Evolutionary conservation across 306 rosid genomes (phyloP).

Genomic region (Vigna angularis): DNA sequence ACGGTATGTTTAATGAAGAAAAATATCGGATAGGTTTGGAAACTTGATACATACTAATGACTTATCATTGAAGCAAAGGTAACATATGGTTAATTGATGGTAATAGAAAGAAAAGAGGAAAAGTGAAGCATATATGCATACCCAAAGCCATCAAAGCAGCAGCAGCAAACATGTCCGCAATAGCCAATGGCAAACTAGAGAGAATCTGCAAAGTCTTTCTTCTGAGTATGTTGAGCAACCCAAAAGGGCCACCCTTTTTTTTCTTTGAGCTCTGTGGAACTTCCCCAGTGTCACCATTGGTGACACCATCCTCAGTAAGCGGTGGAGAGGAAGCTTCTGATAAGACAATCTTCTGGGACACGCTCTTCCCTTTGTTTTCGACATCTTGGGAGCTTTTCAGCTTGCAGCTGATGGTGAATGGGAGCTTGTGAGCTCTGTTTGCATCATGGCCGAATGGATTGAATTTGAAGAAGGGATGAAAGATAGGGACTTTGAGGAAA

Average conservation of each 20-base stretch:
- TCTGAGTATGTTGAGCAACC: slow-evolving; percentile 57
- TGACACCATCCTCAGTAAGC: slow-evolving; percentile 49
- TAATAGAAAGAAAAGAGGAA: slow-evolving; percentile 15
- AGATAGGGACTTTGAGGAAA: slow-evolving; percentile 51
- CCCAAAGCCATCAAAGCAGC: slow-evolving; percentile 89
- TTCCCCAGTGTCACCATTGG: slow-evolving; percentile 44
- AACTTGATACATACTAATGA: too few relatives aligned
- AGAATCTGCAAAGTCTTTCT: slow-evolving; percentile 67
- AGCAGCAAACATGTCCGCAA: slow-evolving; percentile 88
- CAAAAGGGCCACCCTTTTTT: slow-evolving; percentile 48
- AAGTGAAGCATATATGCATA: slow-evolving; percentile 47
- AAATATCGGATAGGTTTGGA: too few relatives aligned
- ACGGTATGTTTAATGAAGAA: too few relatives aligned
- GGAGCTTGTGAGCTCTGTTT: slow-evolving; percentile 34
- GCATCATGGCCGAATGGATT: slow-evolving; percentile 39
- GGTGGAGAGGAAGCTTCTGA: slow-evolving; percentile 80
- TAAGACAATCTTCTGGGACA: slow-evolving; percentile 69
- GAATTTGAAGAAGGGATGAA: slow-evolving; percentile 50
- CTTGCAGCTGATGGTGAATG: slow-evolving; percentile 54
- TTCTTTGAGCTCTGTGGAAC: slow-evolving; percentile 47
- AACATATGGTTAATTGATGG: not conserved
- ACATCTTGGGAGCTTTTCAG: slow-evolving; percentile 62
- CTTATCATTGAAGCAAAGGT: too few relatives aligned
- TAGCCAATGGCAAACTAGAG: slow-evolving; percentile 92
- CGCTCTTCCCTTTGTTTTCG: slow-evolving; percentile 46